Evolutionary conservation across 768 basidiomycete species (phyloP), one percentile per base, ranked within the genome.

Genomic region (Tulasnella sp.): DNA sequence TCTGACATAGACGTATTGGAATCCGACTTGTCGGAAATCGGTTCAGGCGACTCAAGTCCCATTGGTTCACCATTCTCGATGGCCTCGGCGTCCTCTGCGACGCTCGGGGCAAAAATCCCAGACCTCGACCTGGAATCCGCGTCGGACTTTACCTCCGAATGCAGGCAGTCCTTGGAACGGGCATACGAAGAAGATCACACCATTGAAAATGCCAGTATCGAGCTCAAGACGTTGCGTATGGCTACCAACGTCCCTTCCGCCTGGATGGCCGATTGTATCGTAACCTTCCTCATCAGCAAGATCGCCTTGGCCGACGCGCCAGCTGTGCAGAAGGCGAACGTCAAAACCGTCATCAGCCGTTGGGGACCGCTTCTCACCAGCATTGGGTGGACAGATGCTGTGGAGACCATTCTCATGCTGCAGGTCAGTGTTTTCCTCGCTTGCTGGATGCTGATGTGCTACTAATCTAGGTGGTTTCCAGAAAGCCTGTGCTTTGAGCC

Each of bases 201-300:
- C 10, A 84, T 95, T 48, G 91, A 95, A 65, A 92, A 96, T 70
- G 92, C 93, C 1, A 78, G 88, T 0, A 86, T 98, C 63, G 95
- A 98, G 69, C 78, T 98, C 61, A 92, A 95, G 74, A 96, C 95
- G 45, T 79, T 99, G 47, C 87, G 94, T 51, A 95, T 98, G 90
- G 91, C 92, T 34, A 88, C 86, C 67, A 98, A 97, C 67, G 95
- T 97, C 26, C 80, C 88, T 10, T 77, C 96, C 19, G 79, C 78
- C n/a, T 77, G 83, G 52, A 93, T 96, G 15, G 78, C 88, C 53
- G 86, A 93, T 70, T 87, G 86, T 15, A 89, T 97, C n/a, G 77
- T 97, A 38, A 78, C 78, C n/a, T 87, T 83, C 41, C 77, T 98
- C 60, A 83, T 95, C 58, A 81, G 83, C 61, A 79, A 79, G 61